These are phyloP conservation scores for Rhizophagus clarus DNA, from an alignment of 192 early-diverging fungal species.

Conservation along the genomic window DNA sequence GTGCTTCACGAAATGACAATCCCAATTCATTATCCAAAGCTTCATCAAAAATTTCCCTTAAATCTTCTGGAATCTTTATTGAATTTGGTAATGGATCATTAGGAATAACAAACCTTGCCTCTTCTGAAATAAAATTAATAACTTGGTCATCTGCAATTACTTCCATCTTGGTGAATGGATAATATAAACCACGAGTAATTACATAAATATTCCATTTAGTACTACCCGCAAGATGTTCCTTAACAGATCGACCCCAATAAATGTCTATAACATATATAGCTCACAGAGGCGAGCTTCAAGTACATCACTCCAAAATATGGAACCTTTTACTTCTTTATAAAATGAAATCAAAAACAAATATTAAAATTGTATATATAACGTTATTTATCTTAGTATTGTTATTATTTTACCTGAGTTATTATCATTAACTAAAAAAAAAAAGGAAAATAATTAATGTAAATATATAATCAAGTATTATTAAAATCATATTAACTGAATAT, in stretches of 20 bases:
- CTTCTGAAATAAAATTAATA: constrained; percentile 18
- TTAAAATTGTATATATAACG: too few relatives aligned
- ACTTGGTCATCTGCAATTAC: not conserved
- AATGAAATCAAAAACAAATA: too few relatives aligned
- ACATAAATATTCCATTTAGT: not conserved
- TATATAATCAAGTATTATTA: too few relatives aligned
- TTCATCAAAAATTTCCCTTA: not conserved
- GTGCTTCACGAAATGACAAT: not conserved
- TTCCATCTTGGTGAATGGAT: not conserved
- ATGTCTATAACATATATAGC: constrained; percentile 15
- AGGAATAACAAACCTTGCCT: not conserved
- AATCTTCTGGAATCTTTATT: not conserved
- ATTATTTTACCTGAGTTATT: too few relatives aligned
- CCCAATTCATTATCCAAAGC: constrained; percentile 3
- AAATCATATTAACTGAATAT: too few relatives aligned
- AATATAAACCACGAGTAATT: not conserved
- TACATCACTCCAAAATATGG: not conserved
- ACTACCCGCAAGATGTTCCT: not conserved
- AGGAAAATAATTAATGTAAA: too few relatives aligned
- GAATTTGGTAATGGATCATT: not conserved
- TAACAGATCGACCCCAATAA: constrained; percentile 1
- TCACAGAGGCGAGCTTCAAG: constrained; percentile 18
- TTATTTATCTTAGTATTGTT: too few relatives aligned
- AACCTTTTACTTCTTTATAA: too few relatives aligned
- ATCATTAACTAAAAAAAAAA: too few relatives aligned